A percentile compares a stretch with the other conserved stretches of the same genome.
Conservation (phyloP, 371 early-diverging fungal species). For the Neoconidiobolus thromboides region DNA sequence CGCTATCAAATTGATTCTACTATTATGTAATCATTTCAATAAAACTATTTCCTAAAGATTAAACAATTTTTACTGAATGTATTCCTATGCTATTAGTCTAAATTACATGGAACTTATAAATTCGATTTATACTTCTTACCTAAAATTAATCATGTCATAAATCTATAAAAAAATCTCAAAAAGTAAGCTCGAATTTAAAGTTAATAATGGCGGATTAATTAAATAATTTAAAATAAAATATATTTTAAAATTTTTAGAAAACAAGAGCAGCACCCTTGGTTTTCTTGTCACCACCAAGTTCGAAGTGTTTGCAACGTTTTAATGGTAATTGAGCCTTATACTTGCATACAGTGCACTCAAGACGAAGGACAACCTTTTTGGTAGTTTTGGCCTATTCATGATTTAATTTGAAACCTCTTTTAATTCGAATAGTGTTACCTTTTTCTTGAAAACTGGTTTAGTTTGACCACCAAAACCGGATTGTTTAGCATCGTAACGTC, state of each 20-base stretch:
- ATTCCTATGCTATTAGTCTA: too few relatives aligned
- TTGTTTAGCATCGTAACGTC: slow-evolving; percentile 81
- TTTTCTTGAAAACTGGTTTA: slow-evolving; percentile 94
- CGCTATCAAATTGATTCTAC: too few relatives aligned
- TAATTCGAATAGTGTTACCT: slow-evolving; percentile 8
- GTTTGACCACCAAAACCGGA: slow-evolving; percentile 98
- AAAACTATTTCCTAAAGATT: too few relatives aligned
- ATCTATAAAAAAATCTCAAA: too few relatives aligned
- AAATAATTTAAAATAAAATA: too few relatives aligned
- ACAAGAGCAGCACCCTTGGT: slow-evolving; percentile 26
- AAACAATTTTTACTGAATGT: too few relatives aligned
- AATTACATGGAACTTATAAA: too few relatives aligned
- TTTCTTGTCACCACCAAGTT: slow-evolving; percentile 99
- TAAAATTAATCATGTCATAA: too few relatives aligned
- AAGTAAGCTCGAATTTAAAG: too few relatives aligned
- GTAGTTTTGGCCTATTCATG: slow-evolving; percentile 74
- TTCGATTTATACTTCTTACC: too few relatives aligned
- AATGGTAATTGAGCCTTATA: slow-evolving; percentile 83
- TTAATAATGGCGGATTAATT: too few relatives aligned
- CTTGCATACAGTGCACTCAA: slow-evolving; percentile 98
- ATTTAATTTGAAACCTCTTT: not conserved
- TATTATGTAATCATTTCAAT: too few relatives aligned
- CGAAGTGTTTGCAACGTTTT: slow-evolving; percentile 99
- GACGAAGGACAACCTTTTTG: slow-evolving; percentile 97
- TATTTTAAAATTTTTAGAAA: slow-evolving; percentile 6